Conservation (phyloP, 441 rosid species). For the Metrosideros polymorpha region DNA sequence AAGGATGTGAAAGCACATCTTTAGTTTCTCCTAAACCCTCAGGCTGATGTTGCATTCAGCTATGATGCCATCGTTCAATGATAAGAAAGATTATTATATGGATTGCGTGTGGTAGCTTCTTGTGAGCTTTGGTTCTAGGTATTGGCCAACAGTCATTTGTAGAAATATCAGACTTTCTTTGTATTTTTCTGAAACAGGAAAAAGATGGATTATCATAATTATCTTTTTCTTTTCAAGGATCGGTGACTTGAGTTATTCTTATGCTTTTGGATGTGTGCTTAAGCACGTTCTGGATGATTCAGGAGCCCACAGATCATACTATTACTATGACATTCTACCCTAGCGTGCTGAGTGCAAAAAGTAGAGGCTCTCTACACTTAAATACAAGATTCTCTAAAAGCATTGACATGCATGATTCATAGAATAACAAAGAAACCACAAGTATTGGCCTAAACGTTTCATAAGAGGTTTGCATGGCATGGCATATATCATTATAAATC, state of each 20-base stretch:
- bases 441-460: neutral
- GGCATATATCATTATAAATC: neutral
- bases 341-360: neutral
- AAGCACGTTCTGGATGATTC: neutral
- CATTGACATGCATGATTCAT: neutral
- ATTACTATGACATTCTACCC: neutral
- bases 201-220: neutral
- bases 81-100: neutral
- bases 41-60: neutral
- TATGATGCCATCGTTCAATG: neutral
- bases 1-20: neutral
- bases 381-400: neutral
- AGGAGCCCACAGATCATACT: neutral
- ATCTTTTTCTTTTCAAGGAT: neutral
- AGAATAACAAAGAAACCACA: neutral
- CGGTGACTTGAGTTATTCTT: neutral
- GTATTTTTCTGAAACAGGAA: neutral
- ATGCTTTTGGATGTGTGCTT: neutral
- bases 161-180: neutral
- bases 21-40: neutral
- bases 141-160: neutral
- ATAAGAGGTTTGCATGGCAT: neutral
- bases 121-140: neutral
- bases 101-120: neutral
- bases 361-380: neutral